phyloP scores from a whole-genome alignment of 2,329 filamentous ascomycete genomes.

The Aspergillus ruber region DNA sequence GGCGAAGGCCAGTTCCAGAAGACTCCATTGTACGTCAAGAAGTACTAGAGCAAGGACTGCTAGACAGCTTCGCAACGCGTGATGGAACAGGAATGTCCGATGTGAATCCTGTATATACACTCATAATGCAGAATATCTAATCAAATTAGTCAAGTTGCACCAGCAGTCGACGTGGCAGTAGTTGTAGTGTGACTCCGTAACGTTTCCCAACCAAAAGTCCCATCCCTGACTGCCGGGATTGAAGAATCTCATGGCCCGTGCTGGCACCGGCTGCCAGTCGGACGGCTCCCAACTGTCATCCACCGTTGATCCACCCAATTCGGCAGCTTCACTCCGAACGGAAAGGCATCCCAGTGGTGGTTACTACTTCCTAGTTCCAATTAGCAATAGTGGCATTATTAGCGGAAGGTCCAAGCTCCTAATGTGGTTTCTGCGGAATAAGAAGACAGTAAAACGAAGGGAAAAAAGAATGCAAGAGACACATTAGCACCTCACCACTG shows the following conservation, averaged over 20 bases:
- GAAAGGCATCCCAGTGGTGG: not conserved
- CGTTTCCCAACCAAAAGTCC: not conserved
- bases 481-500: too few species aligned
- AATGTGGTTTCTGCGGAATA: too few species aligned
- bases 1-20: conserved; percentile 15
- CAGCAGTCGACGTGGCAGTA: too few species aligned
- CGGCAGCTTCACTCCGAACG: not conserved
- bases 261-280: not conserved
- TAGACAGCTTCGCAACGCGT: not conserved
- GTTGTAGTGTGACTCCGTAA: not conserved
- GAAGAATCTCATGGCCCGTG: too few species aligned
- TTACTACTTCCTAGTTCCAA: not conserved
- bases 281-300: not conserved
- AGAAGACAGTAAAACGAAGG: not conserved
- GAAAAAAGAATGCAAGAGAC: not conserved
- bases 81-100: too few species aligned
- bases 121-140: too few species aligned
- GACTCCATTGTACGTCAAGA: conserved; percentile 11
- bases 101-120: too few species aligned
- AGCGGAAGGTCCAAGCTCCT: too few species aligned
- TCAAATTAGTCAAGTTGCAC: too few species aligned
- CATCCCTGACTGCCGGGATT: too few species aligned
- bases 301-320: not conserved
- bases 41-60: conserved; percentile 20
- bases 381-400: not conserved